Conservation (phyloP, 805 yeast genomes). For the Priceomyces fermenticarens region DNA sequence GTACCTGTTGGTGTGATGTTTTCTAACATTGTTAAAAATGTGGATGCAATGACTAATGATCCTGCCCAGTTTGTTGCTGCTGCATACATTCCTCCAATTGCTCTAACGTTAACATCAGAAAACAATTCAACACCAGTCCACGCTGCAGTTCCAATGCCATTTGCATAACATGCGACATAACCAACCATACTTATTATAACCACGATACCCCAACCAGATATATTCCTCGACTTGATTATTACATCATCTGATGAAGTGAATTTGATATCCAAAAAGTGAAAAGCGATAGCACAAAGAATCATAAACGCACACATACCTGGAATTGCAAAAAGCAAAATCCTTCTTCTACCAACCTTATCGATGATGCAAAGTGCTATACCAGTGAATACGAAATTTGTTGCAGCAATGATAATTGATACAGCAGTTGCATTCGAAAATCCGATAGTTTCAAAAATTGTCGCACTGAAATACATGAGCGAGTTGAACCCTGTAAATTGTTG, state of each 20-base stretch:
- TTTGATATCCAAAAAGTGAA: slow-evolving; percentile 74
- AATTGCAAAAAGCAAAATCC: slow-evolving; percentile 71
- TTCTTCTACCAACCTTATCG: slow-evolving; percentile 85
- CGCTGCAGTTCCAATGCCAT: slow-evolving; percentile 96
- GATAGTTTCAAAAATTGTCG: slow-evolving; percentile 86
- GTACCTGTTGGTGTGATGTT: slow-evolving; percentile 95
- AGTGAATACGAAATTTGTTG: slow-evolving; percentile 90
- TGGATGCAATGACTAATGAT: slow-evolving; percentile 82
- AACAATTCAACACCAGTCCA: slow-evolving; percentile 97
- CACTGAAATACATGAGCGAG: slow-evolving; percentile 91
- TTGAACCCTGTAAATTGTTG: slow-evolving; percentile 98
- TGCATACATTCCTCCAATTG: slow-evolving; percentile 86
- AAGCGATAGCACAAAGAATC: slow-evolving; percentile 81
- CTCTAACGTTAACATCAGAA: slow-evolving; percentile 86
- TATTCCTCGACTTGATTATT: slow-evolving; percentile 35
- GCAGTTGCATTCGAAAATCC: slow-evolving; percentile 92
- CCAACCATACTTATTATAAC: slow-evolving; percentile 82
- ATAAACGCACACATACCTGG: slow-evolving; percentile 82
- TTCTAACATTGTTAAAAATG: slow-evolving; percentile 91
- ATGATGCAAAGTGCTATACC: slow-evolving; percentile 81
- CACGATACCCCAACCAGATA: slow-evolving; percentile 83
- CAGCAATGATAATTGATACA: slow-evolving; percentile 89
- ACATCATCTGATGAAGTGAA: slow-evolving; percentile 49
- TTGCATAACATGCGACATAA: slow-evolving; percentile 86
- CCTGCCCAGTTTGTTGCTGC: slow-evolving; percentile 97